Conservation (phyloP, 1,284 basidiomycete genomes). For the Trametes polyzona region DNA sequence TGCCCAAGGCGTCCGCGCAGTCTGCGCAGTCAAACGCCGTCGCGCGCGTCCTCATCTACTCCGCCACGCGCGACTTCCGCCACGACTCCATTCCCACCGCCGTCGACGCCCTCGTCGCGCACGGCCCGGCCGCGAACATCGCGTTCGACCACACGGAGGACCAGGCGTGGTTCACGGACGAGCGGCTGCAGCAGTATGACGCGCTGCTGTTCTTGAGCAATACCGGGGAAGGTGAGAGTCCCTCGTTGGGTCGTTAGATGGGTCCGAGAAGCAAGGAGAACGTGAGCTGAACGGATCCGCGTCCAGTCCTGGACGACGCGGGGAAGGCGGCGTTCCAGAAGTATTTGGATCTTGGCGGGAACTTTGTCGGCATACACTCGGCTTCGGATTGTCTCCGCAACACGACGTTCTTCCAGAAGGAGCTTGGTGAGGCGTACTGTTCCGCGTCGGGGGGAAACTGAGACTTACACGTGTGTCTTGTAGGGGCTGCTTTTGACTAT, state of each 20-base stretch:
- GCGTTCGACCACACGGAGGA: conserved; percentile 73
- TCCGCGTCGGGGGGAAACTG: neutral
- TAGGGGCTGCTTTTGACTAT: conserved; percentile 76
- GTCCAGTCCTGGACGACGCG: conserved; percentile 60
- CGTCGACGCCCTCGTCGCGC: conserved; percentile 54
- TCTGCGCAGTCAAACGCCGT: no score
- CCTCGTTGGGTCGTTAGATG: neutral
- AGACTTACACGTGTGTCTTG: neutral
- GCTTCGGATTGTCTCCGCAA: conserved; percentile 72
- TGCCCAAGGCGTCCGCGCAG: conserved; percentile 4
- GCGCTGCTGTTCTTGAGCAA: conserved; percentile 74
- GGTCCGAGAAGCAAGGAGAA: neutral
- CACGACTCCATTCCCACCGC: conserved; percentile 82
- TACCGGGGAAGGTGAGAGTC: conserved; percentile 66
- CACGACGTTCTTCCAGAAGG: conserved; percentile 62
- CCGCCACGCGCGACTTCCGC: conserved; percentile 56
- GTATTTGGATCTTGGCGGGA: conserved; percentile 73
- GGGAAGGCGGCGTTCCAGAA: conserved; percentile 66
- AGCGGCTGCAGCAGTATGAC: conserved; percentile 61
- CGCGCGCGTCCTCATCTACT: conserved; percentile 51
- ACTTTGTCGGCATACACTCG: conserved; percentile 71
- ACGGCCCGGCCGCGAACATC: conserved; percentile 50
- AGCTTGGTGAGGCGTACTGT: conserved; percentile 41
- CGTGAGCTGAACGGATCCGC: neutral
- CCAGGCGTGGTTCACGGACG: conserved; percentile 57